These are phyloP conservation scores for Ceratocystis diversiconidia DNA, from an alignment of 2,329 filamentous ascomycete species.

Conservation along the genomic window DNA sequence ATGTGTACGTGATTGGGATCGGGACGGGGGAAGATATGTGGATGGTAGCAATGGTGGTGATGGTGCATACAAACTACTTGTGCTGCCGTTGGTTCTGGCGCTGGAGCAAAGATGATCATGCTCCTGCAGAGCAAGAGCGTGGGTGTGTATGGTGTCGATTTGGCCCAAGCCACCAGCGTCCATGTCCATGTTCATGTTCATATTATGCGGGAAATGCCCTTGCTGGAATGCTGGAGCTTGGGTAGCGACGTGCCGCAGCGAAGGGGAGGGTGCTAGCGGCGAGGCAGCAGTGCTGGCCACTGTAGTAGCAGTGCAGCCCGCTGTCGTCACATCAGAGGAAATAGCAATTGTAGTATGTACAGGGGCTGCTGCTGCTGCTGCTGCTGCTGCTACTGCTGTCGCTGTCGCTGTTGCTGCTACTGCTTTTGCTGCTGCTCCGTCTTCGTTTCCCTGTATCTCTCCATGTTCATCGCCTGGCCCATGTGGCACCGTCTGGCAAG, in stretches of 20 bases:
- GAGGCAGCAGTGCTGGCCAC: neutral
- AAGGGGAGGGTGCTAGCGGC: neutral
- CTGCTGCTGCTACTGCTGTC: neutral
- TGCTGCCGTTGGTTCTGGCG: neutral
- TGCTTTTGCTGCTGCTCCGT: neutral
- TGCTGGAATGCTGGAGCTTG: slow-evolving; percentile 5
- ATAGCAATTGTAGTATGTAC: no score
- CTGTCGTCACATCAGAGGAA: no score
- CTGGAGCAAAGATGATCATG: neutral
- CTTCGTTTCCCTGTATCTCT: neutral
- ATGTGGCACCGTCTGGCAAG: neutral
- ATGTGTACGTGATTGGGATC: slow-evolving; percentile 10
- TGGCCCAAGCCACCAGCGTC: neutral
- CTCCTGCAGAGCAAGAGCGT: neutral
- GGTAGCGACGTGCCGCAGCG: neutral
- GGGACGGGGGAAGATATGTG: neutral
- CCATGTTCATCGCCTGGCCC: neutral
- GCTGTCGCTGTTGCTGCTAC: neutral
- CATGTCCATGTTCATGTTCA: neutral
- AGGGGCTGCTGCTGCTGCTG: neutral
- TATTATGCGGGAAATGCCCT: neutral
- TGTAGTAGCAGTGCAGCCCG: no score
- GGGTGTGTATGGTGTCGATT: slow-evolving; percentile 1
- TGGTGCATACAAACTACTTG: neutral
- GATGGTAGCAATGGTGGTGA: neutral